Evolutionary conservation across 352 stramenopile genomes (phyloP).

Genomic region (Chrysophaeum taylorii): DNA sequence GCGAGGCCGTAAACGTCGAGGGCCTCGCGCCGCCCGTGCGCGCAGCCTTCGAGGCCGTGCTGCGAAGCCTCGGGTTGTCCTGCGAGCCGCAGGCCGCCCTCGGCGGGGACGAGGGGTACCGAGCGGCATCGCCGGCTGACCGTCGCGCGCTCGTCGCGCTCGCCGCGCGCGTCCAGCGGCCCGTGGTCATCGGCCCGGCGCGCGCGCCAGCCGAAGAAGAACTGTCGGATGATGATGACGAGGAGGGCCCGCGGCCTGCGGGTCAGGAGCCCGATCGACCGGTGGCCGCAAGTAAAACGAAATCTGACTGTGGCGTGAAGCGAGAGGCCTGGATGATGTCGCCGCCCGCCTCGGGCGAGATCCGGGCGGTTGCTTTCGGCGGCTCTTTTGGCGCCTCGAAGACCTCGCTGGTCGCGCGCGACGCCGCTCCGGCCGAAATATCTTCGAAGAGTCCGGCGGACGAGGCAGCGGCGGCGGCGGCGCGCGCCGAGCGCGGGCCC

Average conservation of each 20-base stretch:
- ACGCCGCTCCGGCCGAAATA: neutral
- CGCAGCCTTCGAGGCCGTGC: neutral
- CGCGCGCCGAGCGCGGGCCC: neutral
- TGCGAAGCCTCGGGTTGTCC: neutral
- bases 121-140: neutral
- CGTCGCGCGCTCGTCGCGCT: neutral
- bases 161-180: neutral
- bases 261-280: neutral
- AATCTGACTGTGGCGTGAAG: neutral
- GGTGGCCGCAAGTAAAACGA: neutral
- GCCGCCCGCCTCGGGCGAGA: neutral
- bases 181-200: neutral
- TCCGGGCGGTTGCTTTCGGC: neutral
- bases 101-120: neutral
- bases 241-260: neutral
- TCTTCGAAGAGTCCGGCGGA: neutral
- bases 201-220: neutral
- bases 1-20: neutral
- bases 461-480: neutral
- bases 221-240: neutral
- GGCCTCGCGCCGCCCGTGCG: neutral
- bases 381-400: neutral
- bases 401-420: neutral
- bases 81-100: neutral
- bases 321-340: constrained; percentile 6